Base-by-base conservation (phyloP, 2,329 filamentous ascomycete genomes). In the Scopulariopsis brevicaulis region DNA sequence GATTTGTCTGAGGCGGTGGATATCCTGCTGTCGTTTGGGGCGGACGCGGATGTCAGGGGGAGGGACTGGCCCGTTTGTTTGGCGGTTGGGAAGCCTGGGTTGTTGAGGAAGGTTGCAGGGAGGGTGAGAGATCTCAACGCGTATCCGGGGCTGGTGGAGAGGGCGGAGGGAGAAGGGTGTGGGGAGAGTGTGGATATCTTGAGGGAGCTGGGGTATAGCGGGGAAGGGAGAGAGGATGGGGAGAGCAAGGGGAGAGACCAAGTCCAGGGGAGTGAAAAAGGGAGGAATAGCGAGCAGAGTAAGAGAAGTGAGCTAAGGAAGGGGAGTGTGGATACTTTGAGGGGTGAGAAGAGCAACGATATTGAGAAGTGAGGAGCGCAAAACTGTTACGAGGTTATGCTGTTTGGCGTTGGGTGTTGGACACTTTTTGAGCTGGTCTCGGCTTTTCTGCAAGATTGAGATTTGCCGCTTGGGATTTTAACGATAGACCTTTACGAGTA, bases 41-140 rank as follows among this genome's bases (percentile, higher is more conserved):
- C 83, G 0, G 81, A 86, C 60, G 81, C 84, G 4, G 79, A 80
- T 58, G 70, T 85, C 20, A 77, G 84, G 15, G 85, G 85, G 37
- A 75, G 32, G 22, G 83, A 88, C 65, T 89, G 85, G 85, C 86
- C 86, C 0, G 75, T 88, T 12, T 84, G 80, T 67, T 84, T 89
- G 80, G 84, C 85, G 0, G 83, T 87, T 55, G 76, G 75, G 60
- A 78, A 82, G 40, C 84, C 86, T 0, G 67, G 69, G 0, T 78
- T 89, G 51, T 76, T 88, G 12, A 76, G 77, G 63, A 79, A 77
- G 56, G 73, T 89, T 1, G 73, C 87, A 0, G 73, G 77, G 0
- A 74, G 78, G 1, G 76, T 86, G 10, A 69, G 78, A 1, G 80
- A 85, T 63, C 79, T 81, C 1, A 78, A 79, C 15, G 78, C 81